Conservation (phyloP, 202 grass and related monocot genomes). For the Zizania palustris region DNA sequence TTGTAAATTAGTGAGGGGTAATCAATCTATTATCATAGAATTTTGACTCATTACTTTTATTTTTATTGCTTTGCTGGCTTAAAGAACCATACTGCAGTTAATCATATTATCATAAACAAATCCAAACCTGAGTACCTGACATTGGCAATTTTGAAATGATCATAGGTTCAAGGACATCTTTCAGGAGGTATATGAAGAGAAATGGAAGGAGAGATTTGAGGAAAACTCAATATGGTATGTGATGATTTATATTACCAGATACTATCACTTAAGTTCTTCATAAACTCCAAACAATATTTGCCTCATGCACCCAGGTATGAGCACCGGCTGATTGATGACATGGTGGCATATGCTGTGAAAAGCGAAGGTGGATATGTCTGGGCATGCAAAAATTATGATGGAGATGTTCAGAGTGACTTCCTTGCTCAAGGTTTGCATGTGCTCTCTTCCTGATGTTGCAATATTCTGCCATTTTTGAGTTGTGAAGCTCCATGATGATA, state of each 20-base stretch:
- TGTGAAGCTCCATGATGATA: slow-evolving; percentile 33
- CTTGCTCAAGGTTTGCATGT: slow-evolving; percentile 75
- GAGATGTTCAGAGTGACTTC: slow-evolving; percentile 90
- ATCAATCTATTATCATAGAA: background rate
- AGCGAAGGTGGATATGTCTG: slow-evolving; percentile 90
- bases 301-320: slow-evolving; percentile 67
- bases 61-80: slow-evolving; percentile 3
- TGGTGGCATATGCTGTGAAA: slow-evolving; percentile 94
- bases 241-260: slow-evolving; percentile 34
- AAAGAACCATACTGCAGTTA: slow-evolving; percentile 31
- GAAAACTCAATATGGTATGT: slow-evolving; percentile 76
- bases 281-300: slow-evolving; percentile 16
- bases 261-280: slow-evolving; percentile 30
- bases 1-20: background rate
- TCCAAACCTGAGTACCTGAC: slow-evolving; percentile 48
- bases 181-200: slow-evolving; percentile 85
- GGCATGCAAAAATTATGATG: slow-evolving; percentile 95
- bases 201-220: slow-evolving; percentile 81
- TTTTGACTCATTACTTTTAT: background rate
- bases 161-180: slow-evolving; percentile 91
- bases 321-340: slow-evolving; percentile 90
- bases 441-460: slow-evolving; percentile 22
- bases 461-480: background rate
- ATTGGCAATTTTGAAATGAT: slow-evolving; percentile 31
- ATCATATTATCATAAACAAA: background rate